Percentiles rank a stretch among this genome's conserved stretches.
phyloP scores from a whole-genome alignment of 139 green algal species.

The Spirogloea muscicola region DNA sequence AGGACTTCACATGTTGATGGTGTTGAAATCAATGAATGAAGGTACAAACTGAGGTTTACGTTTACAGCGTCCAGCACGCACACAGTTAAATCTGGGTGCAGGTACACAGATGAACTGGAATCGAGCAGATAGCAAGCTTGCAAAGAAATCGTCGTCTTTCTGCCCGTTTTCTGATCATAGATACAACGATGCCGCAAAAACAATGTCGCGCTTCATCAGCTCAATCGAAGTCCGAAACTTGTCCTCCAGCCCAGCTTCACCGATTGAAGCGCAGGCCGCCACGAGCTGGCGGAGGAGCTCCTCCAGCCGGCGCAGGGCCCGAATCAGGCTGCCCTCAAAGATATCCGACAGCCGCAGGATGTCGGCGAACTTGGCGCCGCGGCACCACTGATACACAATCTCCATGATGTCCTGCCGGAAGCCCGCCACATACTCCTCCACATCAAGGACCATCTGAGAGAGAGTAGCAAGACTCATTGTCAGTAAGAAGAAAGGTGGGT shows the following conservation, averaged over 20 bases:
- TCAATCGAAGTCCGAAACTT: conserved; percentile 68
- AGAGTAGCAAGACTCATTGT: no score
- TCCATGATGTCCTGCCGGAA: conserved; percentile 77
- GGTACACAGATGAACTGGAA: no score
- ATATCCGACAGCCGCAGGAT: conserved; percentile 66
- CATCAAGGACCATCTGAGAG: conserved; percentile 52
- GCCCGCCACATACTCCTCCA: conserved; percentile 67
- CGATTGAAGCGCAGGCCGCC: conserved; percentile 61
- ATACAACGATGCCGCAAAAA: conserved; percentile 94
- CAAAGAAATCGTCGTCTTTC: no score
- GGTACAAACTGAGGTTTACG: no score
- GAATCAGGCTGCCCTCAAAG: conserved; percentile 89
- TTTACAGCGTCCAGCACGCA: no score
- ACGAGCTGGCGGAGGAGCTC: conserved; percentile 88
- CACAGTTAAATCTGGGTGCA: no score
- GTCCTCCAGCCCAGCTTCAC: conserved; percentile 67
- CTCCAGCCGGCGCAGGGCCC: conserved; percentile 77
- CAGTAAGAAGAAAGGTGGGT: no score
- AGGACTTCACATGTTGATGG: no score
- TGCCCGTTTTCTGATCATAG: no score
- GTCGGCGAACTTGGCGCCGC: conserved; percentile 59
- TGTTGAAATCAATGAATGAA: no score
- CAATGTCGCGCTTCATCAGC: conserved; percentile 81
- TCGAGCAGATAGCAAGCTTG: no score
- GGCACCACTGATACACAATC: conserved; percentile 70